A percentile compares a stretch with the other conserved stretches of the same genome.
These are phyloP conservation scores for Tolypocladium album DNA, from an alignment of 2,329 filamentous ascomycete species.

Conservation along the genomic window DNA sequence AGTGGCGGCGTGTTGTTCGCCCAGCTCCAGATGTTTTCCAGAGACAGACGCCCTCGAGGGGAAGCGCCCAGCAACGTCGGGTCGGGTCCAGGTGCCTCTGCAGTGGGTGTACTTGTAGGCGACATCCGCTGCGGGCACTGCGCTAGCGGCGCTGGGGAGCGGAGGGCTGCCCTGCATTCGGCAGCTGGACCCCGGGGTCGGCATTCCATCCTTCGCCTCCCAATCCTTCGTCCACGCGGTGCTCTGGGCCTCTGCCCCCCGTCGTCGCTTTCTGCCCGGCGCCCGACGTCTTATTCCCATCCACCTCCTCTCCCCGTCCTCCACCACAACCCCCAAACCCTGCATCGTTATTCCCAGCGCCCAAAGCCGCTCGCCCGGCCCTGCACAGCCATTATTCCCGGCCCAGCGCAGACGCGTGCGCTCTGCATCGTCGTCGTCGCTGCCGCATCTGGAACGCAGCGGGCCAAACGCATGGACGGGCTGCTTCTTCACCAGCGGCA, in stretches of 20 bases:
- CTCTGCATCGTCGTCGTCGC: neutral
- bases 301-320: slow-evolving; percentile 3
- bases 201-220: neutral
- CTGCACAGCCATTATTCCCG: slow-evolving; percentile 2
- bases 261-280: neutral
- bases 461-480: neutral
- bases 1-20: no score
- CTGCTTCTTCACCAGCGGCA: neutral
- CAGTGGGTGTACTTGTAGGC: no score
- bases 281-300: slow-evolving; percentile 7
- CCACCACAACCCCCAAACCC: slow-evolving; percentile 8
- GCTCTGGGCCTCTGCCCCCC: no score
- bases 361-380: slow-evolving; percentile 6
- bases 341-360: slow-evolving; percentile 19
- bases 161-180: neutral
- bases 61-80: no score
- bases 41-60: no score
- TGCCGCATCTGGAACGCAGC: slow-evolving; percentile 9
- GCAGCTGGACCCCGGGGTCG: neutral
- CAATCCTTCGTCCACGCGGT: no score
- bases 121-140: neutral
- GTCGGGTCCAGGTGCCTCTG: no score
- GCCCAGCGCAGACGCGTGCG: slow-evolving; percentile 2
- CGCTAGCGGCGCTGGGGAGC: neutral
- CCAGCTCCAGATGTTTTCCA: no score